phyloP scores from a whole-genome alignment of 805 yeast genomes.

The Starmerella scarabaei region DNA sequence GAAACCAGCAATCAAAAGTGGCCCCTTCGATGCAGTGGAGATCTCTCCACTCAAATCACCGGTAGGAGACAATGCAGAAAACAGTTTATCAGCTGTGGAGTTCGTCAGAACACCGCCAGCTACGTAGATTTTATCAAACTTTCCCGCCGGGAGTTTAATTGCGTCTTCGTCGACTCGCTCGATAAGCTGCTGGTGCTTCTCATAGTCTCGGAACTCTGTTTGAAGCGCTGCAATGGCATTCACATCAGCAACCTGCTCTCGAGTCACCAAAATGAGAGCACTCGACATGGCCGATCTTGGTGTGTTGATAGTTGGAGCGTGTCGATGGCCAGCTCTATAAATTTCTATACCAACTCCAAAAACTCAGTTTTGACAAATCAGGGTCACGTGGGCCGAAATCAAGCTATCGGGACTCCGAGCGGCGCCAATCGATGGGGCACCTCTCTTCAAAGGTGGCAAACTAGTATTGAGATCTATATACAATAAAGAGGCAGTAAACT shows the following conservation, averaged over 20 bases:
- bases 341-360: no score
- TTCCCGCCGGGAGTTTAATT: constrained; percentile 23
- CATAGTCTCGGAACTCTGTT: constrained; percentile 8
- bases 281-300: not conserved
- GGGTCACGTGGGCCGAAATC: not conserved
- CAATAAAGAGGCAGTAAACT: no score
- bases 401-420: not conserved
- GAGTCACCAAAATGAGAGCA: constrained; percentile 18
- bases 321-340: no score
- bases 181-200: constrained; percentile 28
- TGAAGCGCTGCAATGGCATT: constrained; percentile 15
- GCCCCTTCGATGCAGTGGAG: constrained; percentile 7
- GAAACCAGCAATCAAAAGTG: constrained; percentile 32
- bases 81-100: constrained; percentile 22
- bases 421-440: not conserved
- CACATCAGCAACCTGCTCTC: constrained; percentile 20
- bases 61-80: constrained; percentile 23
- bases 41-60: constrained; percentile 26
- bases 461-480: no score
- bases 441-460: no score
- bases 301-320: not conserved
- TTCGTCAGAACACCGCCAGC: constrained; percentile 21
- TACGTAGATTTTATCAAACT: constrained; percentile 23
- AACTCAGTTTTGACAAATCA: not conserved
- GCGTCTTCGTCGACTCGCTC: constrained; percentile 28